Evolutionary conservation across 805 yeast species (phyloP), one percentile per base, ranked within the genome.

Genomic region (Saturnispora ahearnii): DNA sequence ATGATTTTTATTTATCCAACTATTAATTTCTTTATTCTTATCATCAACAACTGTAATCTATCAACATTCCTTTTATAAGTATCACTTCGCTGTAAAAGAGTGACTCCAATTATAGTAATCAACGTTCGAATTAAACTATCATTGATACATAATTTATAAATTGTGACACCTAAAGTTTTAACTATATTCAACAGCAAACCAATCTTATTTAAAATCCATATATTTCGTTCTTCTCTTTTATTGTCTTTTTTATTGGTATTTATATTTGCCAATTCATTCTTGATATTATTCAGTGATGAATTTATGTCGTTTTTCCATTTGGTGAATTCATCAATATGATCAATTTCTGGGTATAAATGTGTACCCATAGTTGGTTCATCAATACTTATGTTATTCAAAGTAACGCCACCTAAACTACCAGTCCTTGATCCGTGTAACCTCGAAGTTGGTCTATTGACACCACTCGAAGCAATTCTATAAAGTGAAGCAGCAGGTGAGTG

Each of bases 261-360:
- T 18, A 36, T 37, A 34, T 53, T 58, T 6, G 62, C 55, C 15
- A 67, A 52, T 46, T 77, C 81, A 47, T 67, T 62, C 15, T 74
- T 66, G 38, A 78, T 68, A 57, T 71, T 70, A 52, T 66, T 69
- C 48, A 78, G 63, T 7, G 78, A 66, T 44, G 68, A 55, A 53
- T 76, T 77, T 44, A 77, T 73, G 49, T 77, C 81, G 31, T 68
- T 70, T 58, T 76, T 81, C 82, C 82, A 77, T 44, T 65, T 68
- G 40, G 70, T 65, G 52, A 77, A 72, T 38, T 76, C 81, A 5
- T 58, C 15, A 44, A 53, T 52, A 40, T 15, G 22, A 8, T 18
- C 11, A 22, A 18, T 18, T 7, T 9, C n/a, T 4, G 24, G 8
- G 24, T 36, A 36, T 10, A 12, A 36, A 18, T 22, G 18, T 12